Base-by-base conservation (phyloP, 129 eudicot species). In the Artemisia argyi region DNA sequence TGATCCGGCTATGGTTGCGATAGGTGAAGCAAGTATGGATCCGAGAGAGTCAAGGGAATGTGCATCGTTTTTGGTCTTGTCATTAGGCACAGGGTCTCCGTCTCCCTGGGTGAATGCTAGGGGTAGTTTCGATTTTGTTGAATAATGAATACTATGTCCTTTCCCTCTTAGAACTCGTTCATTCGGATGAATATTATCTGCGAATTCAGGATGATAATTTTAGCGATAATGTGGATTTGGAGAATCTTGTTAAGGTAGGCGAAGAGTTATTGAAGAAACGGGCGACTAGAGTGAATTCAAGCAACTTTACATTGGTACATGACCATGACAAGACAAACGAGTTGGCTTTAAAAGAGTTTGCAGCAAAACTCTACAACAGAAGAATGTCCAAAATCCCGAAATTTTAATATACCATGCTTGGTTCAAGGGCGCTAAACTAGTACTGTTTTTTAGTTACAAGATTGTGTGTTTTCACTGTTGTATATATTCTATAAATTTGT, bases 71-170 rank as follows among this genome's bases (percentile, higher is more conserved):
- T 56, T 86, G 18, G 84, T 81, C 4, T 48, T 86, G 66, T 86
- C 88, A 5, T 42, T 86, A 17, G 91, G 91, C 16, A 86, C 91
- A 1, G 88, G 88, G 7, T 51, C 86, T 1, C 66, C 83, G 3
- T 35, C 57, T 3, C 91, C 88, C 0, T 60, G 83, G 51, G 20
- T 83, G 7, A 78, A 80, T 14, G 63, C 39, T 60, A 73, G 75
- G 28, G 78, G 86, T 9, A 60, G 84, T 16, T 53, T 75, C 0
- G 88, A 80, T 48, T 66, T 78, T 79, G 78, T 72, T 50, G 88
- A 83, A n/a, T 73, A 50, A 68, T 50, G 88, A 83, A 20, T 20
- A 20, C 22, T 20, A 20, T 20, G 1, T 20, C 22, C 22, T 20
- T 20, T 20, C 22, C 22, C 22, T 20, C 22, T 20, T 20, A 1